Base-by-base conservation (phyloP, 306 rosid genomes). In the Mimosa pudica region DNA sequence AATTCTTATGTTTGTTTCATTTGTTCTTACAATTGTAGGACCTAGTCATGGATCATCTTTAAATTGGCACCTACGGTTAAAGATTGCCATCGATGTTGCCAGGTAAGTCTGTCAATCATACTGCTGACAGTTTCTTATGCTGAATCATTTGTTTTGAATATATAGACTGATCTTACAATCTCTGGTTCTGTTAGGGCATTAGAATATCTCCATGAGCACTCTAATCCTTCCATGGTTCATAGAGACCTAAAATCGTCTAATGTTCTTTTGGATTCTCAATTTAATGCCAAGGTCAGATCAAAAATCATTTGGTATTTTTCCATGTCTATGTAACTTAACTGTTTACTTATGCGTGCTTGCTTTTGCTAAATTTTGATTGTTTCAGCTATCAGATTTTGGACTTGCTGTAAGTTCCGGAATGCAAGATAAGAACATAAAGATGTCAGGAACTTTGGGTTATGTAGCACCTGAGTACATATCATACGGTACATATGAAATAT, bases 161-260 rank as follows among this genome's bases (percentile, higher is more conserved):
- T 71, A 61, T 18, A 71, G 52, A 65, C 63, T 71, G 30, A 61
- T 69, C 55, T 71, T 54, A 18, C n/a, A 18, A 71, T 79, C 32
- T 60, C 79, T 64, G 35, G 42, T 82, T 74, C 61, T 83, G 57
- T 41, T 78, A 94, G 98, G 82, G 98, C 94, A 54, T 79, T 94
- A 83, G 97, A 94, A 81, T 89, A 89, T 87, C 97, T 94, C 78
- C 97, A 94, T 8, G 98, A 94, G 87, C 92, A 90, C 67, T 87
- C 88, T 64, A 87, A 87, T 87, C 97, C 95, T 58, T 92, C 92
- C 8, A 84, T 90, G 85, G 92, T 95, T 81, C 98, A 87, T 65
- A 82, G 98, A 80, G 90, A 89, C 81, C 78, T 95, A 57, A 88
- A 89, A 76, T 91, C 97, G 61, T 91, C 92, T 1, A 91, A 85